A percentile compares a stretch with the other conserved stretches of the same genome.
Evolutionary conservation across 495 filamentous ascomycete species (phyloP).

Genomic region (Chaetomium cochliodes): DNA sequence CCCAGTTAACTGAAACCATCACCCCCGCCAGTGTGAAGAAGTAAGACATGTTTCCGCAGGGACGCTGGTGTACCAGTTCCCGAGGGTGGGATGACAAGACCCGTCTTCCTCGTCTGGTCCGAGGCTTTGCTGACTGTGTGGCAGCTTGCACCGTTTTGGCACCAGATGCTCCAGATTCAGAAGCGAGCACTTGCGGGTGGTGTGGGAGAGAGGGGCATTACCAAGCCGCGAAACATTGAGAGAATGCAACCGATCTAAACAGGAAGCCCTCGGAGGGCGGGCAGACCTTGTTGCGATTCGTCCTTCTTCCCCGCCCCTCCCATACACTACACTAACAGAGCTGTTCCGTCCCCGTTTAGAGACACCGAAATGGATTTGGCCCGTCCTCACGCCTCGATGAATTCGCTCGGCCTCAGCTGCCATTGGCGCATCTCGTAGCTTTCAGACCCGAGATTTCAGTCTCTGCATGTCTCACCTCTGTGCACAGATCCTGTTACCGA

Average conservation of each 20-base stretch:
- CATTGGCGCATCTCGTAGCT: constrained; percentile 7
- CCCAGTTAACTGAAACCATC: not conserved
- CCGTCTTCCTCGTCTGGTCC: not conserved
- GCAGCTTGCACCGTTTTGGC: not conserved
- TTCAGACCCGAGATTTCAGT: not conserved
- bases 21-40: not conserved
- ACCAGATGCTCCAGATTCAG: not conserved
- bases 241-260: not conserved
- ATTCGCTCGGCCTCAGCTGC: not conserved
- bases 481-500: constrained; percentile 1
- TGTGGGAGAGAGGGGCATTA: not conserved
- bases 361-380: not conserved
- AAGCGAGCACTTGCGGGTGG: not conserved
- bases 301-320: not conserved
- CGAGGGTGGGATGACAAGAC: not conserved
- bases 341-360: not conserved
- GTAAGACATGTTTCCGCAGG: not conserved
- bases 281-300: not conserved
- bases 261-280: not conserved
- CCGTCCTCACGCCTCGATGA: not conserved
- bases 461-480: constrained; percentile 8
- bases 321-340: not conserved
- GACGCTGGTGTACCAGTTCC: not conserved
- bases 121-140: not conserved
- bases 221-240: not conserved